These are phyloP conservation scores for Annulohypoxylon bovei DNA, from an alignment of 495 filamentous ascomycete genomes.

Conservation along the genomic window DNA sequence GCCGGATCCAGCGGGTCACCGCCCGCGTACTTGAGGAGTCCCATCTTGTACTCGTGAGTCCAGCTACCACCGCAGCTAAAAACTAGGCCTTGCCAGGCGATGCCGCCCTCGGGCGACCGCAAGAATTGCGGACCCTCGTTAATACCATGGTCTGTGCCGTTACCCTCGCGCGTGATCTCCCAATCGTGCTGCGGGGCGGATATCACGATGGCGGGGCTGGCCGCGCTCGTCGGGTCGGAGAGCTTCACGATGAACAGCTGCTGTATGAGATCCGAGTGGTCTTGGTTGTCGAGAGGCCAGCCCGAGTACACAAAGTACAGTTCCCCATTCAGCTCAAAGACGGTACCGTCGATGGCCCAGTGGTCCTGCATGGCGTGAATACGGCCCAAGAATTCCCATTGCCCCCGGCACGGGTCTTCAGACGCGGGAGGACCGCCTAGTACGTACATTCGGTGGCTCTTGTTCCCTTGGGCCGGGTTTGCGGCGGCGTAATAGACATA, in stretches of 20 bases:
- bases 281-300: conserved; percentile 38
- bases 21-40: conserved; percentile 37
- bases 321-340: conserved; percentile 41
- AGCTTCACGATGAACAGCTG: conserved; percentile 45
- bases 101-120: conserved; percentile 39
- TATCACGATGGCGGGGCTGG: conserved; percentile 32
- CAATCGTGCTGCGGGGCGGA: conserved; percentile 38
- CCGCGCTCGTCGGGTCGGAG: conserved; percentile 33
- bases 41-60: conserved; percentile 51
- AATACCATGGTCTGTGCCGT: conserved; percentile 41
- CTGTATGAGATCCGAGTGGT: conserved; percentile 38
- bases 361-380: conserved; percentile 44
- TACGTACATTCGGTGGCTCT: conserved; percentile 48
- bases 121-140: conserved; percentile 49
- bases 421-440: conserved; percentile 41
- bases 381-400: conserved; percentile 47
- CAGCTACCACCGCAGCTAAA: conserved; percentile 45
- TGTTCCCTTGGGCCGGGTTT: conserved; percentile 39
- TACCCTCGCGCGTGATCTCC: conserved; percentile 45
- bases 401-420: conserved; percentile 38
- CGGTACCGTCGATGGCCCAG: conserved; percentile 49
- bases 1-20: conserved; percentile 41
- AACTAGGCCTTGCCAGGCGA: conserved; percentile 39
- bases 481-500: conserved; percentile 49
- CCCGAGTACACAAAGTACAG: conserved; percentile 46